A percentile compares a stretch with the other conserved stretches of the same genome.
Conservation (phyloP, 768 basidiomycete species). For the Pleurotus tuber-regium region DNA sequence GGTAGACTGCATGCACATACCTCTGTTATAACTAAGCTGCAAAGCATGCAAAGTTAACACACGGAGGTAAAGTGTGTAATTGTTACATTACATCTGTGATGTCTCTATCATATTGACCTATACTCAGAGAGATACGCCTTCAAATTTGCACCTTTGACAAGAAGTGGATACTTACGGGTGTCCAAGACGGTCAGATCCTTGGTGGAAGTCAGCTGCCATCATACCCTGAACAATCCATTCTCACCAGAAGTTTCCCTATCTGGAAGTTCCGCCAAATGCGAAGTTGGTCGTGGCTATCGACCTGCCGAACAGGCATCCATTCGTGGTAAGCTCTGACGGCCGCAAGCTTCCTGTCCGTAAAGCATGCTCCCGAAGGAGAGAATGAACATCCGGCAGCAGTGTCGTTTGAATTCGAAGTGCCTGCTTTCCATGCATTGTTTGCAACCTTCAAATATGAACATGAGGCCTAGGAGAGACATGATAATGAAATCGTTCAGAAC, state of each 20-base stretch:
- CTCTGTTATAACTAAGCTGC: constrained; percentile 52
- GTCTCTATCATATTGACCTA: constrained; percentile 54
- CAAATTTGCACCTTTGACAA: neutral
- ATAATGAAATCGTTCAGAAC: constrained; percentile 18
- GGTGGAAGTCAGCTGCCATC: neutral
- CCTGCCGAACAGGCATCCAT: constrained; percentile 62
- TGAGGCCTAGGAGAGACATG: neutral
- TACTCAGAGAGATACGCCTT: neutral
- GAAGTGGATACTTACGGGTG: constrained; percentile 39
- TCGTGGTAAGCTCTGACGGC: constrained; percentile 59
- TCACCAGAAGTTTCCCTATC: constrained; percentile 50
- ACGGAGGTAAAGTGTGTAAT: no score
- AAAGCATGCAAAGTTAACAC: no score
- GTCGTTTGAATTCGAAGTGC: constrained; percentile 56
- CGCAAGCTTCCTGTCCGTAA: constrained; percentile 57
- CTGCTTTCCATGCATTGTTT: constrained; percentile 56
- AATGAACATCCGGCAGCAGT: constrained; percentile 46
- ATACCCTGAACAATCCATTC: no score
- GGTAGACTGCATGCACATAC: no score
- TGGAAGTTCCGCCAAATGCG: constrained; percentile 64
- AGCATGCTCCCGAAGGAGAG: constrained; percentile 52
- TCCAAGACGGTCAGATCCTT: constrained; percentile 59
- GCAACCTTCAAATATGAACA: constrained; percentile 35
- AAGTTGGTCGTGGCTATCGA: constrained; percentile 50
- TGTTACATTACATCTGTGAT: constrained; percentile 50